Conservation (phyloP, 768 basidiomycete species). For the Trametes coccinea region DNA sequence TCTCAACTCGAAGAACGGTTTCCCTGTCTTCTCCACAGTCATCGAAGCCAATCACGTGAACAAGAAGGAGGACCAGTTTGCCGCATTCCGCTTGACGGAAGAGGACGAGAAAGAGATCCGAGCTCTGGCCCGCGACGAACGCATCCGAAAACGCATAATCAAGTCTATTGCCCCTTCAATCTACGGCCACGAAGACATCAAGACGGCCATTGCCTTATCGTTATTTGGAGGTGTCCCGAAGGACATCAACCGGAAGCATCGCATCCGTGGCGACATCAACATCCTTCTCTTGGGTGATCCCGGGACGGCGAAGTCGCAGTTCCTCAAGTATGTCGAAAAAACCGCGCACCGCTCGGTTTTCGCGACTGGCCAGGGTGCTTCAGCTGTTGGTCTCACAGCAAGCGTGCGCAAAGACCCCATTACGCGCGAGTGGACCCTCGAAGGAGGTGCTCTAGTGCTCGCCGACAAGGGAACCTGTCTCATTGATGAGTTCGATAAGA, state of each 20-base stretch:
- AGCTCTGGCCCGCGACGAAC: constrained; percentile 82
- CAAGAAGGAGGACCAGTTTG: constrained; percentile 98
- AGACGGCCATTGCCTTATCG: constrained; percentile 93
- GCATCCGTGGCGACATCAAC: constrained; percentile 98
- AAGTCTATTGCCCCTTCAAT: constrained; percentile 99
- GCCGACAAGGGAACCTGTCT: constrained; percentile 98
- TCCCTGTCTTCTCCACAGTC: constrained; percentile 98
- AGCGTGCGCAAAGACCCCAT: constrained; percentile 98
- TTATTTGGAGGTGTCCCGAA: constrained; percentile 94
- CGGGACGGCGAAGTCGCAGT: constrained; percentile 98
- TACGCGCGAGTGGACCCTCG: constrained; percentile 97
- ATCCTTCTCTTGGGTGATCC: constrained; percentile 95
- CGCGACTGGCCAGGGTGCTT: constrained; percentile 97
- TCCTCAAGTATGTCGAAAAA: constrained; percentile 98
- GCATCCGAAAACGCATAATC: constrained; percentile 95
- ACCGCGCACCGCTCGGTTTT: constrained; percentile 97
- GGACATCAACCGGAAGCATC: constrained; percentile 95
- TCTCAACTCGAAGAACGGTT: constrained; percentile 97
- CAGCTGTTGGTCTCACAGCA: constrained; percentile 97
- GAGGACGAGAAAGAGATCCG: constrained; percentile 96
- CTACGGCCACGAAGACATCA: constrained; percentile 99
- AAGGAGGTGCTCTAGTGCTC: constrained; percentile 96
- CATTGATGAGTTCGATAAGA: constrained; percentile 99
- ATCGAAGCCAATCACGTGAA: constrained; percentile 98
- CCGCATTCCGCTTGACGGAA: constrained; percentile 96